Percentiles rank a stretch among this genome's conserved stretches.
Conservation (phyloP, 768 basidiomycete species). For the Tricholomella constricta region DNA sequence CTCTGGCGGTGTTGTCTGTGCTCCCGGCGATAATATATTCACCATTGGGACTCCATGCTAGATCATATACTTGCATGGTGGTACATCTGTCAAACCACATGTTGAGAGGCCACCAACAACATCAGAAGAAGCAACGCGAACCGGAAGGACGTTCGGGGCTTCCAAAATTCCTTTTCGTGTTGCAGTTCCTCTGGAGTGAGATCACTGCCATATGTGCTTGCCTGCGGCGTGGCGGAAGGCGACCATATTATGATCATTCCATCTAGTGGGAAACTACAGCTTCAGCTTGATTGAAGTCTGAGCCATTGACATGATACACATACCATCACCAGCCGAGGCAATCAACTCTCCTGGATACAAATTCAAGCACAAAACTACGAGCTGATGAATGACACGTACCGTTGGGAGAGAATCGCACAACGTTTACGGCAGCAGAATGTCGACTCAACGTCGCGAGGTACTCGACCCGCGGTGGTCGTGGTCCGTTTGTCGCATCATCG, state of each 20-base stretch:
- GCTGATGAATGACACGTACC: slow-evolving; percentile 48
- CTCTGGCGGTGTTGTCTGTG: slow-evolving; percentile 91
- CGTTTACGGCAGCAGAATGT: slow-evolving; percentile 95
- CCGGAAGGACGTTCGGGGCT: slow-evolving; percentile 83
- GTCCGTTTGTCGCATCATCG: slow-evolving; percentile 31
- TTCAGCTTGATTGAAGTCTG: slow-evolving; percentile 10
- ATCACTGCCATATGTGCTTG: slow-evolving; percentile 82
- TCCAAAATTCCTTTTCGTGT: slow-evolving; percentile 96
- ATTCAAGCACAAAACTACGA: not conserved
- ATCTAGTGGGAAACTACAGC: slow-evolving; percentile 50
- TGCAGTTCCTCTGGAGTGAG: slow-evolving; percentile 74
- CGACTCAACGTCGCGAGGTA: slow-evolving; percentile 92
- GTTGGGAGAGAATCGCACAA: slow-evolving; percentile 93
- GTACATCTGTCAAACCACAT: slow-evolving; percentile 63
- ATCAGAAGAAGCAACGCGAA: slow-evolving; percentile 33
- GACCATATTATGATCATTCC: slow-evolving; percentile 98
- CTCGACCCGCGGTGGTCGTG: slow-evolving; percentile 80
- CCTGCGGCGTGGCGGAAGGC: slow-evolving; percentile 70
- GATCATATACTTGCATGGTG: slow-evolving; percentile 95
- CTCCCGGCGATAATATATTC: slow-evolving; percentile 95
- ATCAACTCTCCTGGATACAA: slow-evolving; percentile 72
- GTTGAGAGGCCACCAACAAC: not conserved
- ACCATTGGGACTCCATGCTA: slow-evolving; percentile 96
- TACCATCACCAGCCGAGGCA: slow-evolving; percentile 97
- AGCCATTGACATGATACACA: slow-evolving; percentile 25